Evolutionary conservation across 1,284 basidiomycete species (phyloP).

Genomic region (Microbotryum silenes-acaulis): DNA sequence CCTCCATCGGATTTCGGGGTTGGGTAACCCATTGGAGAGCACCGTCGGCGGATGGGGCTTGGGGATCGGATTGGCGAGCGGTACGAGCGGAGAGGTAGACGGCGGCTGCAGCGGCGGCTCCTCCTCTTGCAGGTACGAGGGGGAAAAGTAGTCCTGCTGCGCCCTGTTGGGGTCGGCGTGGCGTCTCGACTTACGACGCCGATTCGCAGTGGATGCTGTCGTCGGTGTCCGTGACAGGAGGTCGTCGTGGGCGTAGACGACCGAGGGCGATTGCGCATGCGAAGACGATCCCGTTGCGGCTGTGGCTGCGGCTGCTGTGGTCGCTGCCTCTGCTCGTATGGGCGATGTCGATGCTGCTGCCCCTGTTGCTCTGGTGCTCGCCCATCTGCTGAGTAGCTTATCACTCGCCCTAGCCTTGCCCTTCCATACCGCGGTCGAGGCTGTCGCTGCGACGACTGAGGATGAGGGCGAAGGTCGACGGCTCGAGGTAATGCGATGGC

Average conservation of each 20-base stretch:
- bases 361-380: too few relatives aligned
- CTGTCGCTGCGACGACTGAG: too few relatives aligned
- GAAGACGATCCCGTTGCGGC: not conserved
- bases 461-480: too few relatives aligned
- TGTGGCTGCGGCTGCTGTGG: not conserved
- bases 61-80: conserved; percentile 16
- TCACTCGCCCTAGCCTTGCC: conserved; percentile 2
- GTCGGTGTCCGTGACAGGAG: conserved; percentile 13
- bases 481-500: too few relatives aligned
- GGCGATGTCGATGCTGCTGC: not conserved
- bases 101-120: conserved; percentile 21
- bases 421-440: not conserved
- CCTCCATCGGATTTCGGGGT: conserved; percentile 30
- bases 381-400: not conserved
- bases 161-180: not conserved
- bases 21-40: conserved; percentile 28
- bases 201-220: not conserved
- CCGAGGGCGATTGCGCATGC: too few relatives aligned
- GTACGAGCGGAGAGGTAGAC: conserved; percentile 30
- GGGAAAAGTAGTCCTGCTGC: conserved; percentile 15
- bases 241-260: conserved; percentile 30
- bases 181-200: not conserved
- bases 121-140: conserved; percentile 15
- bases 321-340: not conserved
- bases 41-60: conserved; percentile 18